phyloP scores from a whole-genome alignment of 345 rosid genomes.

The Stellera chamaejasme region DNA sequence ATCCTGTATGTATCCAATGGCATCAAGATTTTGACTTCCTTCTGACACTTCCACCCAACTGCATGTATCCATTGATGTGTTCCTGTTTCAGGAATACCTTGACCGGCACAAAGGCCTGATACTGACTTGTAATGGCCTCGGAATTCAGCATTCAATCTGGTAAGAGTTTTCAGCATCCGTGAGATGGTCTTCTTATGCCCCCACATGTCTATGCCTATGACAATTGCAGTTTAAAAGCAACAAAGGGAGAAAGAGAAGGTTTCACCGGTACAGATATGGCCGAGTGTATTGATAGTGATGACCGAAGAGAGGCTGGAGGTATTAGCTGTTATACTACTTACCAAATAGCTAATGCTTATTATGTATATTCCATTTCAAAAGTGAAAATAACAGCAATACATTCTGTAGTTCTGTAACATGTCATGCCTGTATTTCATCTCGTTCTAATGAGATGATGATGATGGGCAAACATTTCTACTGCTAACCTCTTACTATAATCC shows the following conservation, averaged over 20 bases:
- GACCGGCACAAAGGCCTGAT: constrained; percentile 82
- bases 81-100: constrained; percentile 65
- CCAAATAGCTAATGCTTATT: not conserved
- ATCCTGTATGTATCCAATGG: not conserved
- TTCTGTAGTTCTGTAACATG: too few species aligned
- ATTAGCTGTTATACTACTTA: not conserved
- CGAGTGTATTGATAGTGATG: not conserved
- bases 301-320: constrained; percentile 3
- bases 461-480: too few species aligned
- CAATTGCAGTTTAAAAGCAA: not conserved
- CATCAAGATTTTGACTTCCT: not conserved
- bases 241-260: too few species aligned
- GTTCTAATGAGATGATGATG: too few species aligned
- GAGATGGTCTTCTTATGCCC: not conserved
- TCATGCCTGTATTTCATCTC: too few species aligned
- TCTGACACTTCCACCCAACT: too few species aligned
- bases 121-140: constrained; percentile 91
- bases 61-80: too few species aligned
- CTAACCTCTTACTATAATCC: too few species aligned
- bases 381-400: too few species aligned
- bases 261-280: not conserved
- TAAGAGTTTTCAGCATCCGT: constrained; percentile 16
- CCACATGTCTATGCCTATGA: not conserved
- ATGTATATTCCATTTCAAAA: constrained; percentile 1
- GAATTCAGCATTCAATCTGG: constrained; percentile 70